Percentiles rank a stretch among this genome's conserved stretches.
These are phyloP conservation scores for Aquanectria penicillioides DNA, from an alignment of 2,329 filamentous ascomycete species.

Conservation along the genomic window DNA sequence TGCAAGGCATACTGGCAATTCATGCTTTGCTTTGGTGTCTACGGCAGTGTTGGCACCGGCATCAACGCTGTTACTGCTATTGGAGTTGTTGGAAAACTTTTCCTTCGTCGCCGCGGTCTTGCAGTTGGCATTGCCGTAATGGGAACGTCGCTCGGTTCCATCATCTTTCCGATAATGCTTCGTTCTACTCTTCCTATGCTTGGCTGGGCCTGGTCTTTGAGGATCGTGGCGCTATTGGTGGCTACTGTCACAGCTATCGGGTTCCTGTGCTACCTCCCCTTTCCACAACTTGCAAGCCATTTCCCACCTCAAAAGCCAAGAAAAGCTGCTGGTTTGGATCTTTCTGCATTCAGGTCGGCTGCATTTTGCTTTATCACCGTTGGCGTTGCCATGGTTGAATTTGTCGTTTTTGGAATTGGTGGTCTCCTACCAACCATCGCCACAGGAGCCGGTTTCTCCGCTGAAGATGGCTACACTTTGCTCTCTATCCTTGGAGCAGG, in stretches of 20 bases:
- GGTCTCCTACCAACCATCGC: constrained; percentile 57
- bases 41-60: constrained; percentile 52
- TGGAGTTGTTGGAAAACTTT: constrained; percentile 41
- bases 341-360: constrained; percentile 49
- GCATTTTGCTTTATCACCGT: constrained; percentile 51
- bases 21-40: constrained; percentile 53
- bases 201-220: constrained; percentile 46
- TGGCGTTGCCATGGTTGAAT: constrained; percentile 55
- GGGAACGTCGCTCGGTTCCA: constrained; percentile 37
- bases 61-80: constrained; percentile 46
- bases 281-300: constrained; percentile 24
- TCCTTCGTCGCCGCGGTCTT: constrained; percentile 23
- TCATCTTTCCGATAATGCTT: constrained; percentile 46
- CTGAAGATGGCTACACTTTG: constrained; percentile 52
- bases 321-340: constrained; percentile 39
- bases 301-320: neutral
- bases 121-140: constrained; percentile 27
- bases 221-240: constrained; percentile 41
- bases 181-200: constrained; percentile 34
- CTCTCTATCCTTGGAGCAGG: constrained; percentile 54
- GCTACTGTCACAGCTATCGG: constrained; percentile 34
- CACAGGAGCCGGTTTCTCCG: constrained; percentile 39
- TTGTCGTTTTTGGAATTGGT: constrained; percentile 56
- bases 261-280: constrained; percentile 47
- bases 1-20: constrained; percentile 60